Evolutionary conservation across 139 green algal species (phyloP).

Genomic region (Picochlorum sp.): DNA sequence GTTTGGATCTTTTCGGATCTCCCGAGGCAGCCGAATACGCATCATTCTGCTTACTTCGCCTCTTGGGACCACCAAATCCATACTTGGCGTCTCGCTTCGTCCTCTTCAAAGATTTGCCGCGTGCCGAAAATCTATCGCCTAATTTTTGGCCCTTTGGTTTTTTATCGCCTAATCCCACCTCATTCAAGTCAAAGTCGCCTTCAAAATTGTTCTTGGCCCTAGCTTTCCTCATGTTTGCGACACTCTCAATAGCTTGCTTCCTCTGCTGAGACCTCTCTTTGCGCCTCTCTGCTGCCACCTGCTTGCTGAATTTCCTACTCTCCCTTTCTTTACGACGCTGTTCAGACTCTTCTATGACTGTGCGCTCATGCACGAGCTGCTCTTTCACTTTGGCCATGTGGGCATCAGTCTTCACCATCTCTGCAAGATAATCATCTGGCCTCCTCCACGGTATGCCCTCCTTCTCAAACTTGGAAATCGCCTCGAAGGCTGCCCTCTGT

Average conservation of each 20-base stretch:
- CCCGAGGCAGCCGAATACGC: constrained; percentile 21
- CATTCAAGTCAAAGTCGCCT: constrained; percentile 71
- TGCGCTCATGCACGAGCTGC: constrained; percentile 79
- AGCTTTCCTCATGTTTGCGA: constrained; percentile 77
- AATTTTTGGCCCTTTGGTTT: constrained; percentile 13
- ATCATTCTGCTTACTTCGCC: constrained; percentile 85
- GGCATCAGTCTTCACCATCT: constrained; percentile 96
- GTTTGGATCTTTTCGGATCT: not conserved
- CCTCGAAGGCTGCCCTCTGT: constrained; percentile 50
- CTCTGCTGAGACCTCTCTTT: constrained; percentile 76
- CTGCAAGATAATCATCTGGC: constrained; percentile 91
- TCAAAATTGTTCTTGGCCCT: constrained; percentile 24
- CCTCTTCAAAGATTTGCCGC: constrained; percentile 47
- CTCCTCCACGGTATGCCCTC: constrained; percentile 60
- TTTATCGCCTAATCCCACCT: constrained; percentile 15
- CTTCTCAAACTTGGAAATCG: constrained; percentile 57
- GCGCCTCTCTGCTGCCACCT: constrained; percentile 69
- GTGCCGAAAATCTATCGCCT: constrained; percentile 20
- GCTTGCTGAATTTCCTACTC: constrained; percentile 83
- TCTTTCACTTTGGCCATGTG: constrained; percentile 89
- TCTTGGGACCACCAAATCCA: constrained; percentile 81
- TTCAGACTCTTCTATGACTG: constrained; percentile 63
- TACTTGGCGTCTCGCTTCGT: constrained; percentile 54
- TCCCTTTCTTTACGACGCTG: constrained; percentile 82
- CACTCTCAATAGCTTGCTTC: constrained; percentile 69